Conservation (phyloP, 306 rosid genomes). For the Arachis hypogaea region DNA sequence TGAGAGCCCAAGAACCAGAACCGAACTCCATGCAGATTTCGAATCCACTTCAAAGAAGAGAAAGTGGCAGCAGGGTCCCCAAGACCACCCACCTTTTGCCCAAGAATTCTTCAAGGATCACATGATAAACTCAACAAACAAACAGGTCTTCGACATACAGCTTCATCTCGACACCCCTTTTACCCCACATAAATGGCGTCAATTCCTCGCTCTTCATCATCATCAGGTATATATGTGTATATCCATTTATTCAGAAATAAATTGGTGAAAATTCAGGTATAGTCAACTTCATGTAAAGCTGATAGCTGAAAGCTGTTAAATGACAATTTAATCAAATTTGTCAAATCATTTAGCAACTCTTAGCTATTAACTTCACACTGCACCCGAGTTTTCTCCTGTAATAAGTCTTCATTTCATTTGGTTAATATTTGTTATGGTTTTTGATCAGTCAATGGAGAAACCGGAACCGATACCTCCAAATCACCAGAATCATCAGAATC, state of each 20-base stretch:
- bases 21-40: conserved; percentile 47
- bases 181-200: conserved; percentile 73
- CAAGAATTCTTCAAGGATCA: conserved; percentile 50
- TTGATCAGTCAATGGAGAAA: conserved; percentile 61
- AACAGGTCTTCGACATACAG: conserved; percentile 44
- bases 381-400: too few relatives aligned
- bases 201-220: conserved; percentile 57
- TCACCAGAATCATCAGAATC: background rate
- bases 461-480: conserved; percentile 17
- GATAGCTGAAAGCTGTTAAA: too few relatives aligned
- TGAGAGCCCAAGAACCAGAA: conserved; percentile 49
- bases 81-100: background rate
- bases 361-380: too few relatives aligned
- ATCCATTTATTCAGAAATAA: too few relatives aligned
- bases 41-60: conserved; percentile 66
- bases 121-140: conserved; percentile 42
- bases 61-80: conserved; percentile 52
- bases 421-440: background rate
- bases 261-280: too few relatives aligned
- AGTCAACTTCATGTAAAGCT: too few relatives aligned
- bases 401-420: too few relatives aligned
- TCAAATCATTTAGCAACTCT: too few relatives aligned
- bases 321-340: too few relatives aligned
- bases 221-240: conserved; percentile 54
- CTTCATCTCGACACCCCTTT: conserved; percentile 65